Base-by-base conservation (phyloP, 2,329 filamentous ascomycete species). In the Pseudogymnoascus sp. region DNA sequence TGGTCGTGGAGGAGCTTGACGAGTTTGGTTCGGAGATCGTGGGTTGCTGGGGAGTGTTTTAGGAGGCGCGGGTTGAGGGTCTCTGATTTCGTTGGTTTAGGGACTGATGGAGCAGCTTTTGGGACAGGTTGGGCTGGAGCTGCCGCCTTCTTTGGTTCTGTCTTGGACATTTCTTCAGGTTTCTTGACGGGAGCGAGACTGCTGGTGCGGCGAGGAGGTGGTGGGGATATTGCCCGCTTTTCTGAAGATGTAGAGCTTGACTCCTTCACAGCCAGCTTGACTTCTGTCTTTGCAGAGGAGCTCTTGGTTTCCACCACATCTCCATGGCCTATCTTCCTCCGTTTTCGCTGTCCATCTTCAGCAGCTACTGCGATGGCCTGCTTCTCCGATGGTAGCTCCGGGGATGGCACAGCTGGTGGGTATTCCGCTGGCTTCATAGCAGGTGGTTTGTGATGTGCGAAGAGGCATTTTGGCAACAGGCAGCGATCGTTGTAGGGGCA, bases 21-120 rank as follows among this genome's bases (percentile, higher is more conserved):
- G 1, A 87, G 77, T 65, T 79, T 81, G 31, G 82, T 74, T 11
- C 86, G 82, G 16, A 80, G 79, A 63, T 81, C 79, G 67, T 87
- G 84, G 42, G 77, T 75, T 3, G 84, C 82, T 1, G 87, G 86
- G 0, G 84, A 77, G 37, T 76, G 77, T 63, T 80, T 78, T 3
- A 82, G 80, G 1, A 93, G 77, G 5, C 88, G 84, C 59, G 89
- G 89, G 67, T 89, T 89, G 37, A 93, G 79, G 16, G 78, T 74
- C 74, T 89, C 86, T 63, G 69, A 65, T 64, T 77, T 78, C 4
- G 64, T 59, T 23, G 63, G 63, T 62, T 69, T 71, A 12, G 43
- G 38, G 18, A 6, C 25, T 6, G 34, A 6, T 34, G 28, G 12
- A 60, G 25, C 18, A 16, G 11, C 36, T 25, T 37, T 62, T 9